Base-by-base conservation (phyloP, 75 land plant genomes). In the Adiantum capillusveneris region DNA sequence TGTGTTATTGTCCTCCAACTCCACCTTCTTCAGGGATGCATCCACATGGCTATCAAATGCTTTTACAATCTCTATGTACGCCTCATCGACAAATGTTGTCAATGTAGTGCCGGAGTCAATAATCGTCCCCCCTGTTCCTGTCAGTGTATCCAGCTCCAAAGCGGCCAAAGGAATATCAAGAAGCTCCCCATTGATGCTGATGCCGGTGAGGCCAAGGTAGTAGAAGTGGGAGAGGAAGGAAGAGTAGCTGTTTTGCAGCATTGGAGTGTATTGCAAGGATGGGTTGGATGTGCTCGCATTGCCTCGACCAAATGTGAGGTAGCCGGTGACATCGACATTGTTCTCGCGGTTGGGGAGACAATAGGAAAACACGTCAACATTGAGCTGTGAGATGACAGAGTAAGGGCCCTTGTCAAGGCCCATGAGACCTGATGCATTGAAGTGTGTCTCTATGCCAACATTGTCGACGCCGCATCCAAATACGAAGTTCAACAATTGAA, bases 311-410 rank as follows among this genome's bases (percentile, higher is more conserved):
- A 46, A 14, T 2, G 22, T 21, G 17, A 46, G 50, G 17, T 21
- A 18, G 22, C 50, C 50, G 6, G 50, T 6, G 22, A 46, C 50
- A 2, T 21, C 6, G 6, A 14, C 17, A 21, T 2, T 6, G 13
- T 21, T 3, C 6, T 2, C 17, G 6, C 50, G 50, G 17, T 21
- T 46, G 22, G 50, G 50, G 17, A 67, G 52, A 52, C 69, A 67
- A 27, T 67, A 48, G 16, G 69, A 58, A 31, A 67, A 67, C 13
- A 46, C 50, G 6, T 6, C 5, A n/a, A 46, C 50, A 21, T 46
- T 16, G 17, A 46, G 50, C 50, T 46, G 50, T 2, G 50, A 6
- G 50, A 46, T 21, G 5, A 46, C 11, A n/a, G 50, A 46, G 50
- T 6, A 46, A n/a, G 18, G 21, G 13, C 50, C 50, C 2, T 14